Base-by-base conservation (phyloP, 768 basidiomycete genomes). In the Exsudoporus frostii region DNA sequence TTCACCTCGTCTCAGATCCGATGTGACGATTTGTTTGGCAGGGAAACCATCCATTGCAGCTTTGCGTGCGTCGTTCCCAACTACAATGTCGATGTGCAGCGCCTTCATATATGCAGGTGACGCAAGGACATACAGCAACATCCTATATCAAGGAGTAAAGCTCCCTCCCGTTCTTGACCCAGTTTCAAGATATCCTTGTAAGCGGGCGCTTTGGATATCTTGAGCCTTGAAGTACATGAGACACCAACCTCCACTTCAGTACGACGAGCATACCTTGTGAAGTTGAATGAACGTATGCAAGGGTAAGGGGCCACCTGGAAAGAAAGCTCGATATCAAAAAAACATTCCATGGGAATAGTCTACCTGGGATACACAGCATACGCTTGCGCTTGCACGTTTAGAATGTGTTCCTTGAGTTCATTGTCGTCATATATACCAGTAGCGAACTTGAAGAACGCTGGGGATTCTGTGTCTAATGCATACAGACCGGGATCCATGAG, bases 81-180 rank as follows among this genome's bases (percentile, higher is more conserved):
- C 75, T 75, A 42, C 10, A 43, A 44, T n/a, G 13, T 37, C 30
- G 20, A 30, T 7, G 11, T 38, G 29, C 33, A 45, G 19, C 29
- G n/a, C 9, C 22, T 24, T 32, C 14, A 34, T n/a, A 27, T 29
- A 20, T 17, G 38, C 37, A 19, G 7, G 8, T 15, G 43, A 39
- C 13, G 22, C 22, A 37, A 15, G 20, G 15, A 61, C 71, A 37
- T 53, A 79, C 75, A 67, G 55, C 76, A 76, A 57, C 77, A 76
- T 15, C 74, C 77, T 5, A 79, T 64, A 45, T 79, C 79, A 20
- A 80, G 67, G 19, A 79, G 61, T 19, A 79, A 61, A 2, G 76
- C 71, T 6, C 60, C 69, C 15, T 56, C 20, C 29, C 74, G 67
- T 34, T 73, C 69, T 50, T 54, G 67, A 8, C 70, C 76, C 4